Evolutionary conservation across 2,329 filamentous ascomycete genomes (phyloP), one percentile per base, ranked within the genome.

Genomic region (Pyricularia sp.): DNA sequence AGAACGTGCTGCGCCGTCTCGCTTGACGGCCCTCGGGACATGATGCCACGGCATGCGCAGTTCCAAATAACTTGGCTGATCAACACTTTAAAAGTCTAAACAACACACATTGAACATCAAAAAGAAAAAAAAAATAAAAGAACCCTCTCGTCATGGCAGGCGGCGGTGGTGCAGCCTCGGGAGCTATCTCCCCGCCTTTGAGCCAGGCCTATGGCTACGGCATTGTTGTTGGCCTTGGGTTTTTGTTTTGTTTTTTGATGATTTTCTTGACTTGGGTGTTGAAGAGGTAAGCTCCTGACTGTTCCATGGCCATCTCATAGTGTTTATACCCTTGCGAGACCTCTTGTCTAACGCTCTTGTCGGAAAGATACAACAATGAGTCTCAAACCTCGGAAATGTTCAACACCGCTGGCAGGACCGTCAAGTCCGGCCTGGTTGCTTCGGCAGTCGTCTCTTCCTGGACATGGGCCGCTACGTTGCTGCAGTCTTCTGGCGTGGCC

Each of bases 341-440:
- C 58, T 25, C 3, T 14, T 61, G n/a, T 25, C 58, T 61, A 61
- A 61, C 58, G n/a, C n/a, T 61, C n/a, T 23, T 7, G 17, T 3
- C 9, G 9, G 55, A 36, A 42, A n/a, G 64, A 20, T 82, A 82
- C 73, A 82, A 82, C 69, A 73, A 76, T 66, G 93, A 95, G 77
- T 82, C 94, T 3, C 93, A 97, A 78, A 97, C 94, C 0, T 94
- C 91, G 0, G 93, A 97, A 80, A 95, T 93, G 87, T 97, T 97
- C 83, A 93, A 86, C 72, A 97, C 93, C 0, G 93, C 93, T 66
- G 93, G 93, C 23, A 85, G 94, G 71, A 93, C 92, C 1, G 92
- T 97, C 72, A 97, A 97, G 77, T 93, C 92, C 10, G 94, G 93
- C 63, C 84, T 97, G 17, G 92, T 97, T 0, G 92, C 92, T 12